Conservation (phyloP, 306 rosid genomes). For the Lathyrus aphaca region DNA sequence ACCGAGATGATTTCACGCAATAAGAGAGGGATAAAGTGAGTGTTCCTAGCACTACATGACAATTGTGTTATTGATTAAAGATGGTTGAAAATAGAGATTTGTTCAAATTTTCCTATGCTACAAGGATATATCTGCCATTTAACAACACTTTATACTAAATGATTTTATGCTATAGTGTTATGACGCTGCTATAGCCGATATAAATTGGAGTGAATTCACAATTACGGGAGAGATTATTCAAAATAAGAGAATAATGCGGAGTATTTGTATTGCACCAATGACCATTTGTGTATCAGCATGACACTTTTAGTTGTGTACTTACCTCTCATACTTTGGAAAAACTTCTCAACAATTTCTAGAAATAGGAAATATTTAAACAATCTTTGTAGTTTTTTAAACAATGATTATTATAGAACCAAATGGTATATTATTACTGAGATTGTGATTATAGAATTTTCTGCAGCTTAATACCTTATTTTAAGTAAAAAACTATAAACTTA, state of each 20-base stretch:
- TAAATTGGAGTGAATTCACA: background rate
- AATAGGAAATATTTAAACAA: background rate
- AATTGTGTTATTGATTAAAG: too few species aligned
- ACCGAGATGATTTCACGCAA: too few species aligned
- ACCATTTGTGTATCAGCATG: background rate
- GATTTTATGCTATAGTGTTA: too few species aligned
- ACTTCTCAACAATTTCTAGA: background rate
- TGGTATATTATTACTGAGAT: too few species aligned
- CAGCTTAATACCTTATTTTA: background rate
- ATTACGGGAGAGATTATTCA: background rate
- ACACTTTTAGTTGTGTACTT: background rate
- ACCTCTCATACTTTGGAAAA: background rate
- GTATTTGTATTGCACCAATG: background rate
- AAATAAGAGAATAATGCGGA: background rate
- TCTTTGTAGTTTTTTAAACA: background rate
- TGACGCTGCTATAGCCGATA: too few species aligned
- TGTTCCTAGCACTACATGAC: too few species aligned
- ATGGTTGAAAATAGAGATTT: too few species aligned
- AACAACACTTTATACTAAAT: too few species aligned
- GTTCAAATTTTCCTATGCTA: too few species aligned
- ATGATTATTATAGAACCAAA: background rate
- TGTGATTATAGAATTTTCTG: too few species aligned
- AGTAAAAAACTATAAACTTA: background rate
- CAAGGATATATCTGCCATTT: too few species aligned
- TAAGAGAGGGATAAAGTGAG: too few species aligned